Evolutionary conservation across 148 eudicot genomes (phyloP).

Genomic region (Cornus controversa): DNA sequence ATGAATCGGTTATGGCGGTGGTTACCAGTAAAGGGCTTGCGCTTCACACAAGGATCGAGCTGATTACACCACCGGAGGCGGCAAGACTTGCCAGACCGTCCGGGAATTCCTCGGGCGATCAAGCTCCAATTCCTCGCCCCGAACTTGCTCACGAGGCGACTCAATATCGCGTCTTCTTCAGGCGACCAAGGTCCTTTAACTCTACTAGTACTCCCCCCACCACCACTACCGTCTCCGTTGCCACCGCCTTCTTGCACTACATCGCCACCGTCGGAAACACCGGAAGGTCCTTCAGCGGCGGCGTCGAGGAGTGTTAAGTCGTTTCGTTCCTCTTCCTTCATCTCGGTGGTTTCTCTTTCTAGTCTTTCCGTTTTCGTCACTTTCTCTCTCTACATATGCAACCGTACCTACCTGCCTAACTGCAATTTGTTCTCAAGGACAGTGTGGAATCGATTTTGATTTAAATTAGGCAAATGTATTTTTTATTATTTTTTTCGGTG

Average conservation of each 20-base stretch:
- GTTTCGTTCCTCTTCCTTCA: constrained; percentile 25
- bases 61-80: constrained; percentile 21
- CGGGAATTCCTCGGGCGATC: constrained; percentile 17
- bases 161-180: constrained; percentile 14
- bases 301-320: constrained; percentile 23
- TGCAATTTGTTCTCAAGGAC: constrained; percentile 12
- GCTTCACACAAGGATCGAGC: constrained; percentile 17
- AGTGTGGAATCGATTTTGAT: neutral
- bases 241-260: neutral
- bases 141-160: constrained; percentile 14
- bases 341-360: constrained; percentile 16
- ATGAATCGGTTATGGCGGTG: neutral
- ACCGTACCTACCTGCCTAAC: constrained; percentile 22
- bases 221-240: neutral
- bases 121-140: constrained; percentile 17
- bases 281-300: neutral
- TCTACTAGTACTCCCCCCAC: neutral
- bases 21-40: constrained; percentile 71
- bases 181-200: constrained; percentile 18
- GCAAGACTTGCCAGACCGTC: constrained; percentile 18
- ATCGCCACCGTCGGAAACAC: constrained; percentile 7
- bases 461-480: too few relatives aligned
- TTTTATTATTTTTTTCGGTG: neutral
- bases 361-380: constrained; percentile 11
- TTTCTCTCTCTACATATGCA: neutral